phyloP scores from a whole-genome alignment of 2,329 filamentous ascomycete genomes.

The Trichoderma gracile region DNA sequence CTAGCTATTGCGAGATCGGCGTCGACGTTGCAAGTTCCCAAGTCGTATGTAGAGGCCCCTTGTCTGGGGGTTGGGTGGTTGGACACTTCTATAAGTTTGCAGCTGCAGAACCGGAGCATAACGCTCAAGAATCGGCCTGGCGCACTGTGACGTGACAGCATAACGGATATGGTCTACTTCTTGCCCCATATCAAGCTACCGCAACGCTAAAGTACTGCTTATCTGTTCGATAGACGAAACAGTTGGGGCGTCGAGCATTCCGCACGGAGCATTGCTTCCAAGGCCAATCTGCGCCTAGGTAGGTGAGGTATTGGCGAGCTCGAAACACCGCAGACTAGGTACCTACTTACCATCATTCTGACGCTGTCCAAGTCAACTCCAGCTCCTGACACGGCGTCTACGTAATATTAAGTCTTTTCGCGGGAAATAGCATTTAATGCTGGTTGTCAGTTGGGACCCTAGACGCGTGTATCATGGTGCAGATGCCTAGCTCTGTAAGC shows the following conservation, averaged over 20 bases:
- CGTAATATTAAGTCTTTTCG: too few relatives aligned
- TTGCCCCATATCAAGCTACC: not conserved
- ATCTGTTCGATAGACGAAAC: not conserved
- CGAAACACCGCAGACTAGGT: too few relatives aligned
- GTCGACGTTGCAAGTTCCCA: not conserved
- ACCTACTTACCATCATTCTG: too few relatives aligned
- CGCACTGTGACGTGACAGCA: slow-evolving; percentile 1
- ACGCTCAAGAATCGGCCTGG: not conserved
- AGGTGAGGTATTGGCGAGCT: not conserved
- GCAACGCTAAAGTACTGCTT: not conserved
- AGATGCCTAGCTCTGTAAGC: not conserved
- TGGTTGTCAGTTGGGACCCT: too few relatives aligned
- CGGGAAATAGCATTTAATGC: not conserved
- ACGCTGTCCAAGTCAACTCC: too few relatives aligned
- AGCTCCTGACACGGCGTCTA: too few relatives aligned
- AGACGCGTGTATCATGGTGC: not conserved
- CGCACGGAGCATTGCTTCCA: not conserved
- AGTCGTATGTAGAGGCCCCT: not conserved
- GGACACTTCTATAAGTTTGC: not conserved
- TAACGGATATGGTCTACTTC: slow-evolving; percentile 8
- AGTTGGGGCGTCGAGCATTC: not conserved
- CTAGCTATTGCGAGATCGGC: not conserved
- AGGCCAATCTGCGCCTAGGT: not conserved
- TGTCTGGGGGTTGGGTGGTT: not conserved
- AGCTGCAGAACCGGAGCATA: slow-evolving; percentile 5